Base-by-base conservation (phyloP, 352 stramenopile species). In the Pythium vanterpoolii region DNA sequence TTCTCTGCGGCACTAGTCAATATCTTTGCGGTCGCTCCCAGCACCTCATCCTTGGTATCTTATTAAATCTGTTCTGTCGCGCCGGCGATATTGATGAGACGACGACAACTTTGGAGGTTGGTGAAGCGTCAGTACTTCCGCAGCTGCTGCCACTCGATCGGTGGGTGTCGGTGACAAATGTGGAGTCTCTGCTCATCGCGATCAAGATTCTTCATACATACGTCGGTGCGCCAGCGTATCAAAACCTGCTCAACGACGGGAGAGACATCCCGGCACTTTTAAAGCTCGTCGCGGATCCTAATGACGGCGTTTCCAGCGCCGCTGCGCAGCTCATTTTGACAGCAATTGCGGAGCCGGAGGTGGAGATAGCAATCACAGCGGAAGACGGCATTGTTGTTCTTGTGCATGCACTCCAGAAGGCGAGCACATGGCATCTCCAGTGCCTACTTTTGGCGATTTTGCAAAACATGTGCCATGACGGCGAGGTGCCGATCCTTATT, bases 351-450 rank as follows among this genome's bases (percentile, higher is more conserved):
- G 65, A 90, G 30, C 76, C 71, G 1, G 79, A 88, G 18, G 68
- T 90, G 13, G 76, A 85, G 30, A 80, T 90, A 43, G 69, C 76
- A 1, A 64, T 93, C 39, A 84, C 79, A 2, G 83, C 90, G 8
- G 80, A 86, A 57, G 83, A 93, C n/a, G 83, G 83, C n/a, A 66
- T 93, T 4, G 67, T 71, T 14, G 71, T 68, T 2, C 61, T 93
- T 9, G 76, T 88, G 10, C 60, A 59, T 19, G 73, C 75, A 30
- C 57, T 89, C 9, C 70, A 72, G 27, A 57, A 64, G 47, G 70
- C 76, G 0, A 70, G 16, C 3, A 68, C 68, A 13, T 61, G 57
- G 39, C 42, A 59, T 19, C 64, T 89, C 1, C 74, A 88, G 51
- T 79, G 79, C 10, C 53, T 83, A 1, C 21, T 88, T 1, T 40